Conservation (phyloP, 768 basidiomycete species). For the Cystoderma amianthinum region DNA sequence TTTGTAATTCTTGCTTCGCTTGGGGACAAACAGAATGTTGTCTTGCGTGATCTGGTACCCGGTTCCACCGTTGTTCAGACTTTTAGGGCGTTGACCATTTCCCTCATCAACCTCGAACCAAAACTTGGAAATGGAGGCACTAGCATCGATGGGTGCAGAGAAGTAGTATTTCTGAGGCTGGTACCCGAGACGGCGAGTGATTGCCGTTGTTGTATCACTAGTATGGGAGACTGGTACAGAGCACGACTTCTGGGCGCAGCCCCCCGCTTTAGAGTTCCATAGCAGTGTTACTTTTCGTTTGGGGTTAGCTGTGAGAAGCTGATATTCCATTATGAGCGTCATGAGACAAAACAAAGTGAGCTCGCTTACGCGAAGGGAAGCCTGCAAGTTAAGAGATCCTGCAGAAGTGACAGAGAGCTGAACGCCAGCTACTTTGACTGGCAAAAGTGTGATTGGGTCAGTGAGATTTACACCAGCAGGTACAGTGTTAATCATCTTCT, state of each 20-base stretch:
- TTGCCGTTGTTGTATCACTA: conserved; percentile 3
- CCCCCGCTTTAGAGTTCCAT: conserved; percentile 18
- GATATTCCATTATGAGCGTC: neutral
- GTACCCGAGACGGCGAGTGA: conserved; percentile 21
- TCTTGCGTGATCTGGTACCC: conserved; percentile 37
- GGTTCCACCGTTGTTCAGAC: conserved; percentile 32
- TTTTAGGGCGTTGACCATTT: conserved; percentile 25
- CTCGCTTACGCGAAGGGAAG: conserved; percentile 27
- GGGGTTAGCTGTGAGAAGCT: conserved; percentile 15
- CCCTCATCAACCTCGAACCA: conserved; percentile 43
- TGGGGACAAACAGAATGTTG: conserved; percentile 33
- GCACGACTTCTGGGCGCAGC: conserved; percentile 24
- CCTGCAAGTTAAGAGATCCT: conserved; percentile 30
- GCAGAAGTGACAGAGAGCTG: conserved; percentile 26
- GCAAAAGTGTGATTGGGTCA: conserved; percentile 34
- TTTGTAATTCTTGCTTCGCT: conserved; percentile 21
- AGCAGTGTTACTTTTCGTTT: conserved; percentile 32
- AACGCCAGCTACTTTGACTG: conserved; percentile 30
- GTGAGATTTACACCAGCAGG: conserved; percentile 35
- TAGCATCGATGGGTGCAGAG: conserved; percentile 29
- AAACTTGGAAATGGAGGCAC: conserved; percentile 35
- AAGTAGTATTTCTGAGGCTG: conserved; percentile 35
- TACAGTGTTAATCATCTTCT: conserved; percentile 42
- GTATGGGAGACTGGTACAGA: conserved; percentile 20
- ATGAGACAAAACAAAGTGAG: too few species aligned